These are phyloP conservation scores for Blyttiomyces sp. DNA, from an alignment of 371 early-diverging fungal species.

Conservation along the genomic window DNA sequence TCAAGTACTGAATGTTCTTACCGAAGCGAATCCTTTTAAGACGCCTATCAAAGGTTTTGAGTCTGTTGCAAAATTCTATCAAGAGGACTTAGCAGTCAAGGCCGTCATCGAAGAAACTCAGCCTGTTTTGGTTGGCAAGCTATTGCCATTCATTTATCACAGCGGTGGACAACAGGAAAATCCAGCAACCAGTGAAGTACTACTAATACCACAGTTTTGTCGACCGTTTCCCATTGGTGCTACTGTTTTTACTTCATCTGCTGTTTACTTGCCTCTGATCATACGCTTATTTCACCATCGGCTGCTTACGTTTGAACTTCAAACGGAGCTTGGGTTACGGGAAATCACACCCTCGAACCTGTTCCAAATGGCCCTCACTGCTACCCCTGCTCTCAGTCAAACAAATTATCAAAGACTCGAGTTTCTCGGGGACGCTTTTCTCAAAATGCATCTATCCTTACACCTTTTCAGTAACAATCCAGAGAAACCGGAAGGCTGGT, in stretches of 20 bases:
- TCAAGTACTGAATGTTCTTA: slow-evolving; percentile 46
- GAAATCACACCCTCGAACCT: neutral
- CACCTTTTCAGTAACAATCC: slow-evolving; percentile 78
- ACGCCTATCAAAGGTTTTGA: slow-evolving; percentile 40
- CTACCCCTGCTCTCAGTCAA: slow-evolving; percentile 52
- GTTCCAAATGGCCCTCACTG: slow-evolving; percentile 30
- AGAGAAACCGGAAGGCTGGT: slow-evolving; percentile 64
- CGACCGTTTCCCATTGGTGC: slow-evolving; percentile 49
- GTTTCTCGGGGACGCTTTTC: slow-evolving; percentile 88
- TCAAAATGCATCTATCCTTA: slow-evolving; percentile 81
- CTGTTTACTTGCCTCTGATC: slow-evolving; percentile 61
- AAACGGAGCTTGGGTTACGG: neutral
- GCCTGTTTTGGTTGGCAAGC: slow-evolving; percentile 44
- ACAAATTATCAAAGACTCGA: slow-evolving; percentile 93
- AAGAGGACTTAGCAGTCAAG: slow-evolving; percentile 25
- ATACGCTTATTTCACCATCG: slow-evolving; percentile 26
- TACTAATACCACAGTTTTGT: slow-evolving; percentile 62
- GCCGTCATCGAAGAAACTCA: slow-evolving; percentile 41
- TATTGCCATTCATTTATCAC: slow-evolving; percentile 28
- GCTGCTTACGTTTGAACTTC: slow-evolving; percentile 25
- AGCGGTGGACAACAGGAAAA: slow-evolving; percentile 5
- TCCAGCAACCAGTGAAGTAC: slow-evolving; percentile 32
- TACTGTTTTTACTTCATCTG: slow-evolving; percentile 60
- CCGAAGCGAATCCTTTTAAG: slow-evolving; percentile 42
- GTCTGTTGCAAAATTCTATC: slow-evolving; percentile 55